phyloP scores from a whole-genome alignment of 768 basidiomycete genomes.

The Boletus insuetus region DNA sequence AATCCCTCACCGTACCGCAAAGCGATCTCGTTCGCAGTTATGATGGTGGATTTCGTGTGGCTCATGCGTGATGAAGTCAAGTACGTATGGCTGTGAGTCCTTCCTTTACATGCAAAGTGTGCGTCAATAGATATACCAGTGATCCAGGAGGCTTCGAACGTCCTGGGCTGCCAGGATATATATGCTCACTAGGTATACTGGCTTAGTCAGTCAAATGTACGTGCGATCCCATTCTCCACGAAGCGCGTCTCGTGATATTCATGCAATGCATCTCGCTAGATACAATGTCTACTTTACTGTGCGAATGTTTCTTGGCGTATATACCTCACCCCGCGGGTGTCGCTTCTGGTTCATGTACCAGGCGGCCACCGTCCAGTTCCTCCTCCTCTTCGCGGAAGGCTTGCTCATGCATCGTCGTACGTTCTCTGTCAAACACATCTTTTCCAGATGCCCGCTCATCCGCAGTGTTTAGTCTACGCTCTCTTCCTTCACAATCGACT shows the following conservation, averaged over 20 bases:
- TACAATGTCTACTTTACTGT: conserved; percentile 21
- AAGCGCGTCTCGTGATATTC: neutral
- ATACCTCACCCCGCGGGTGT: conserved; percentile 7
- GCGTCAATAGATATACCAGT: neutral
- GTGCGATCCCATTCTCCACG: neutral
- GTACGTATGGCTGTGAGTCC: conserved; percentile 23
- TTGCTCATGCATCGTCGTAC: conserved; percentile 20
- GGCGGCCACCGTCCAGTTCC: conserved; percentile 8
- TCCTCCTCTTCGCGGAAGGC: conserved; percentile 11
- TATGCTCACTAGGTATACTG: conserved; percentile 13
- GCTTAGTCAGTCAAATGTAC: conserved; percentile 19
- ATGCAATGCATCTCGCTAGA: neutral
- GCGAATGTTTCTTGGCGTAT: conserved; percentile 16
- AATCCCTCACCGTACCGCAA: neutral
- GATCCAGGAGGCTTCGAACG: conserved; percentile 4
- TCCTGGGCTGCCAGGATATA: conserved; percentile 11
- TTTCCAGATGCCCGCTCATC: neutral
- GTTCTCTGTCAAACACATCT: neutral
- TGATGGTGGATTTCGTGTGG: conserved; percentile 16
- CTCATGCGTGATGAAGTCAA: conserved; percentile 14
- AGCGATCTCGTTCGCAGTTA: conserved; percentile 9
- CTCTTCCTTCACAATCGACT: conserved; percentile 10
- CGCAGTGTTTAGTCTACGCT: conserved; percentile 13
- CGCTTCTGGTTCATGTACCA: conserved; percentile 19
- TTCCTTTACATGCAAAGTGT: neutral